Percentiles rank a stretch among this genome's conserved stretches.
Evolutionary conservation across 257 asterid genomes (phyloP).

Genomic region (Solanum virginianum): DNA sequence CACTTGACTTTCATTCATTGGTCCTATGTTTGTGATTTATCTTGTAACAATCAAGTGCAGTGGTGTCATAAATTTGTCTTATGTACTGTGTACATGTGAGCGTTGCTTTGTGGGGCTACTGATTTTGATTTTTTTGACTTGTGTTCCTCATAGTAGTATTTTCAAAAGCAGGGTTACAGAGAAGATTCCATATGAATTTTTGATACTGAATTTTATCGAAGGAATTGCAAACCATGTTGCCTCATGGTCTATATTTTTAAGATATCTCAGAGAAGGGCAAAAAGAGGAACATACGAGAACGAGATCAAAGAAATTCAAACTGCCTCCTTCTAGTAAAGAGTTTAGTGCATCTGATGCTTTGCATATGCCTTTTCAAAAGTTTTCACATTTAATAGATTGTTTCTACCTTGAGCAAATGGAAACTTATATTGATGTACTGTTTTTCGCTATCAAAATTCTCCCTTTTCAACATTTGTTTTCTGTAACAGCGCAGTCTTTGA

Average conservation of each 20-base stretch:
- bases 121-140: neutral
- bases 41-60: neutral
- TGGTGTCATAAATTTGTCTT: neutral
- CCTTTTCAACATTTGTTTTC: neutral
- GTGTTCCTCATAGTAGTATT: neutral
- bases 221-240: neutral
- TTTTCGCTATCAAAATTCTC: neutral
- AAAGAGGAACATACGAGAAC: neutral
- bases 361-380: neutral
- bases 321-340: neutral
- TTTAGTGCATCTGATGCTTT: neutral
- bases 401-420: neutral
- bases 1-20: neutral
- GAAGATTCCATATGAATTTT: neutral
- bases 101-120: neutral
- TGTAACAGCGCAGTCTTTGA: neutral
- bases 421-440: neutral
- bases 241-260: neutral
- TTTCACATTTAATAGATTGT: neutral
- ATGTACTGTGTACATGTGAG: neutral
- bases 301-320: neutral
- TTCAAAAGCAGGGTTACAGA: neutral
- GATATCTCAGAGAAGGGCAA: neutral
- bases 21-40: neutral
- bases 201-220: neutral